phyloP scores from a whole-genome alignment of 73 alveolate genomes.

The Tetrahymena malaccensis region DNA sequence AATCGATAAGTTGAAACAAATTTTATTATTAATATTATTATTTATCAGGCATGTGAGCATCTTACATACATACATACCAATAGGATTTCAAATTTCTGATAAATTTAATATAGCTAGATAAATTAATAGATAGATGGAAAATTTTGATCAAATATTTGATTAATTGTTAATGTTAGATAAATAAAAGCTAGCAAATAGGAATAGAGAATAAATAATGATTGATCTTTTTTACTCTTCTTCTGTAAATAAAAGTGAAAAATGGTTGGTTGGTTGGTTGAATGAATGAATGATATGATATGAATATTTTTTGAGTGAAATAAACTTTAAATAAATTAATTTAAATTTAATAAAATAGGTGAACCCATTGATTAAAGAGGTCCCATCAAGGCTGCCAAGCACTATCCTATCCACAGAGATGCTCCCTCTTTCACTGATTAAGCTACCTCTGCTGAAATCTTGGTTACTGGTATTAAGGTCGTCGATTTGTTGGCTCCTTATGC shows the following conservation, averaged over 20 bases:
- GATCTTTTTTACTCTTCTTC: no score
- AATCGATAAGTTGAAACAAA: not conserved
- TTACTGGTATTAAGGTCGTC: slow-evolving; percentile 91
- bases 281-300: not conserved
- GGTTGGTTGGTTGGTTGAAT: not conserved
- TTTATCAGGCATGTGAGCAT: no score
- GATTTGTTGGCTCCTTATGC: slow-evolving; percentile 97
- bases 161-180: no score
- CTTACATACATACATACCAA: not conserved
- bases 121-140: not conserved
- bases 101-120: no score
- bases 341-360: slow-evolving; percentile 59
- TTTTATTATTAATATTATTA: no score
- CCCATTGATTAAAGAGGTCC: slow-evolving; percentile 96
- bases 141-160: not conserved
- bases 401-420: slow-evolving; percentile 93
- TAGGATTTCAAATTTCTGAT: not conserved
- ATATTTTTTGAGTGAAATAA: not conserved
- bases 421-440: slow-evolving; percentile 90
- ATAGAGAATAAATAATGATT: no score
- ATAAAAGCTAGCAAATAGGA: not conserved
- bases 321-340: not conserved
- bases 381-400: slow-evolving; percentile 51
- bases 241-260: no score
- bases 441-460: slow-evolving; percentile 81